Conservation (phyloP, 2,329 filamentous ascomycete species). For the Clonostachys rosea region DNA sequence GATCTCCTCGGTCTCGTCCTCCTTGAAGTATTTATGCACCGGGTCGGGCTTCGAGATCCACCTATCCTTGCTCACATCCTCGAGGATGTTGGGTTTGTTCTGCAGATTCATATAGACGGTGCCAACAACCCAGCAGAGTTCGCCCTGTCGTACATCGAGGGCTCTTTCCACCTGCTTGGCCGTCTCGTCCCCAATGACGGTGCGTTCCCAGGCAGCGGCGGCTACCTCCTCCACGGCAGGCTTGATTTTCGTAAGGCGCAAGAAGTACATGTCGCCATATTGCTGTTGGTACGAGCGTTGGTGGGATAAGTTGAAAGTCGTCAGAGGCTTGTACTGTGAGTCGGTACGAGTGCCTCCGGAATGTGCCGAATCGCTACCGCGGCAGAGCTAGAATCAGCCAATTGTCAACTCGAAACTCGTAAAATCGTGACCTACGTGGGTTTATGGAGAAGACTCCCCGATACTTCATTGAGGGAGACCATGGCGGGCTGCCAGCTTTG, state of each 20-base stretch:
- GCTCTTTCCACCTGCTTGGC: constrained; percentile 80
- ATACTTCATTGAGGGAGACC: constrained; percentile 25
- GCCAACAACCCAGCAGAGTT: constrained; percentile 91
- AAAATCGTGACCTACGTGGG: constrained; percentile 17
- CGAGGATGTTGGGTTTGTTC: constrained; percentile 90
- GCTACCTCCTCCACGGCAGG: constrained; percentile 75
- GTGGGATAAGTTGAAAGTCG: constrained; percentile 69
- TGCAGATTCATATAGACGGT: constrained; percentile 98
- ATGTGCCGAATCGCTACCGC: constrained; percentile 23
- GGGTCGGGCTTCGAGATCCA: constrained; percentile 83
- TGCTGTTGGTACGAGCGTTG: constrained; percentile 83
- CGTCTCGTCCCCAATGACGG: constrained; percentile 71
- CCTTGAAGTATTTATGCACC: constrained; percentile 69
- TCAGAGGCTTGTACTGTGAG: constrained; percentile 67
- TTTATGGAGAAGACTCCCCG: constrained; percentile 22
- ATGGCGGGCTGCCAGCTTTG: constrained; percentile 11
- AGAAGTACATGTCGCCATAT: constrained; percentile 96
- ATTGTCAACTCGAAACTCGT: not conserved
- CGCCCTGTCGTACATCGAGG: constrained; percentile 89
- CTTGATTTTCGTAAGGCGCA: constrained; percentile 84
- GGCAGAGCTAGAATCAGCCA: not conserved
- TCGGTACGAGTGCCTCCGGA: constrained; percentile 44
- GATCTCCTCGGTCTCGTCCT: constrained; percentile 57
- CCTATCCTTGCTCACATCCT: constrained; percentile 91
- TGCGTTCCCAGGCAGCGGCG: constrained; percentile 69